These are phyloP conservation scores for Quercus aquifolioides DNA, from an alignment of 306 rosid species.

Conservation along the genomic window DNA sequence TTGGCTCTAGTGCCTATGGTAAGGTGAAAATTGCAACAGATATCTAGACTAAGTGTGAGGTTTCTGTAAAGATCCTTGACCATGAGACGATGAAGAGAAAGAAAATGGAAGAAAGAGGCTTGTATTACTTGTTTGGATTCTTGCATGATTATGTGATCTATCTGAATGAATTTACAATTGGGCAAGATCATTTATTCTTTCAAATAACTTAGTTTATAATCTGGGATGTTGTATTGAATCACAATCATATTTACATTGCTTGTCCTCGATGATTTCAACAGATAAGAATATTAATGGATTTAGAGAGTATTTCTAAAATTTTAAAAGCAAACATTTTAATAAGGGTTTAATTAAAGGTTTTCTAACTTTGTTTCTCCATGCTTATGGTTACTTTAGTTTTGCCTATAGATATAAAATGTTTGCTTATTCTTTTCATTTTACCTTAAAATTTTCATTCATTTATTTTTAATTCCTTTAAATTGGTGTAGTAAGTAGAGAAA, in stretches of 20 bases:
- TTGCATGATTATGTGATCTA: neutral
- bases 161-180: neutral
- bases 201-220: neutral
- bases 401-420: neutral
- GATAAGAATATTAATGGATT: neutral
- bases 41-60: too few species aligned
- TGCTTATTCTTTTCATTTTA: neutral
- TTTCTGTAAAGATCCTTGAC: slow-evolving; percentile 84
- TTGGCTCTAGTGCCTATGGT: too few species aligned
- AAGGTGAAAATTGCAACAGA: too few species aligned
- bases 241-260: neutral
- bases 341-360: neutral
- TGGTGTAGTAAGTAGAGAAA: slow-evolving; percentile 83
- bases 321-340: neutral
- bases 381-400: neutral
- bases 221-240: slow-evolving; percentile 5
- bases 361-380: neutral
- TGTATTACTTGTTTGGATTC: slow-evolving; percentile 8
- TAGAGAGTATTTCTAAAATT: neutral
- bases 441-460: neutral
- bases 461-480: slow-evolving; percentile 13
- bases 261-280: neutral
- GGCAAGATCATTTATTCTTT: neutral
- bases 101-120: slow-evolving; percentile 96
- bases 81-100: slow-evolving; percentile 62